Base-by-base conservation (phyloP, 768 basidiomycete genomes). In the Suillus occidentalis region DNA sequence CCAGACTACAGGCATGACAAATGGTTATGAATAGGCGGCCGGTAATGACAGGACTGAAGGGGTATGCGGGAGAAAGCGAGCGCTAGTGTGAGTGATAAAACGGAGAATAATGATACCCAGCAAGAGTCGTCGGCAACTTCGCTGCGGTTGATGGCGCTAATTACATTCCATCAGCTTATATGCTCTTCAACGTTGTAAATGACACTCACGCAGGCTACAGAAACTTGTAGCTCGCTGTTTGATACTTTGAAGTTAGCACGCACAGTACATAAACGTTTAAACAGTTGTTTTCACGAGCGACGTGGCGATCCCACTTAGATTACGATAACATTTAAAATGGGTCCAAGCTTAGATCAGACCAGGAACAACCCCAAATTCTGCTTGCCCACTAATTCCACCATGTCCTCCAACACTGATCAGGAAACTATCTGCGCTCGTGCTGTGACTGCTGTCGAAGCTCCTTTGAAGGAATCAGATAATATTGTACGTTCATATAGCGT, bases 1-100 rank as follows among this genome's bases (percentile, higher is more conserved):
- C 76, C 78, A 79, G 37, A 67, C 62, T 34, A 58, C 62, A 42
- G 75, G 75, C 76, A 77, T 77, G n/a, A 36, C 50, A 14, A n/a
- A 40, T 22, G 42, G 25, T 45, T 16, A 58, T 50, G 39, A 49
- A 31, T 53, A 53, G 9, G 28, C 14, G 14, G 63, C n/a, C 37
- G 28, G 63, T 64, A 63, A 62, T 12, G 64, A 65, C 61, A 63
- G 49, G 63, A 64, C 18, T 60, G 71, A 55, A 65, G 22, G 52
- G 37, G 34, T 61, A 10, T 37, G 60, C 52, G 66, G 40, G 60
- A 45, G 31, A 31, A 31, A 31, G 31, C 31, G 31, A 55, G 68
- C 25, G 62, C 49, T 45, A 63, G 40, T 58, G 62, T 63, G 55
- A 59, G 18, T 66, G 49, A 62, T 65, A 66, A 31, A 57, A 65